phyloP scores from a whole-genome alignment of 2,329 filamentous ascomycete genomes.

The Shiraia bambusicola region DNA sequence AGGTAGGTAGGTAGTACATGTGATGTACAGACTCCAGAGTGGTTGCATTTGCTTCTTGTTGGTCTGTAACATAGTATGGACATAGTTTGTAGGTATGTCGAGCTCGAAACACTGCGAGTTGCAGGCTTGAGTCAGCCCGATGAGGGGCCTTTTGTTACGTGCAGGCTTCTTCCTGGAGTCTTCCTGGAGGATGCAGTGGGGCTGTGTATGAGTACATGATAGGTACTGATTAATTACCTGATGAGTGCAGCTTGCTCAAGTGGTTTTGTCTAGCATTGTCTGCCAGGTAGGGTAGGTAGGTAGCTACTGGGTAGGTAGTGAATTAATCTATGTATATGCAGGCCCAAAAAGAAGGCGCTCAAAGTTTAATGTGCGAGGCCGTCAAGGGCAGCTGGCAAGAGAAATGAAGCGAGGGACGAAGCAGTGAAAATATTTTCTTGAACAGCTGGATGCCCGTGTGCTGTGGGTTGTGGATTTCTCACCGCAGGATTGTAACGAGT shows the following conservation, averaged over 20 bases:
- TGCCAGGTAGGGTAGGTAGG: slow-evolving; percentile 16
- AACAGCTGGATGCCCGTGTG: too few relatives aligned
- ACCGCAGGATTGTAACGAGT: slow-evolving; percentile 29
- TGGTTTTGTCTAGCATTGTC: slow-evolving; percentile 16
- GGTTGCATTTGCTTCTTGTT: neutral
- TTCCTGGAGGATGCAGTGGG: too few relatives aligned
- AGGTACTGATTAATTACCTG: too few relatives aligned
- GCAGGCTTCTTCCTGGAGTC: too few relatives aligned
- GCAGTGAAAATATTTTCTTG: neutral
- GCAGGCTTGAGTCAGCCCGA: too few relatives aligned
- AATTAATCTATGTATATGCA: slow-evolving; percentile 31
- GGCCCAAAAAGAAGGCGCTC: slow-evolving; percentile 22
- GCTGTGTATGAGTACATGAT: too few relatives aligned
- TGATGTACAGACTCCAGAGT: too few relatives aligned
- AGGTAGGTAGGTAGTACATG: too few relatives aligned
- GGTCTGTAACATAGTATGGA: too few relatives aligned
- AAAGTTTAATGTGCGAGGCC: slow-evolving; percentile 1
- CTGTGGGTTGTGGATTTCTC: slow-evolving; percentile 10
- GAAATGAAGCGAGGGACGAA: neutral
- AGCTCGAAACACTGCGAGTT: too few relatives aligned
- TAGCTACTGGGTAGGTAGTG: slow-evolving; percentile 19
- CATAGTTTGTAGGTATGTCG: too few relatives aligned
- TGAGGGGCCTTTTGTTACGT: too few relatives aligned
- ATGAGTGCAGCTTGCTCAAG: neutral
- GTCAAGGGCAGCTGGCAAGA: neutral